A percentile compares a stretch with the other conserved stretches of the same genome.
These are phyloP conservation scores for Amaranthus palmeri DNA, from an alignment of 148 eudicot genomes.

Conservation along the genomic window DNA sequence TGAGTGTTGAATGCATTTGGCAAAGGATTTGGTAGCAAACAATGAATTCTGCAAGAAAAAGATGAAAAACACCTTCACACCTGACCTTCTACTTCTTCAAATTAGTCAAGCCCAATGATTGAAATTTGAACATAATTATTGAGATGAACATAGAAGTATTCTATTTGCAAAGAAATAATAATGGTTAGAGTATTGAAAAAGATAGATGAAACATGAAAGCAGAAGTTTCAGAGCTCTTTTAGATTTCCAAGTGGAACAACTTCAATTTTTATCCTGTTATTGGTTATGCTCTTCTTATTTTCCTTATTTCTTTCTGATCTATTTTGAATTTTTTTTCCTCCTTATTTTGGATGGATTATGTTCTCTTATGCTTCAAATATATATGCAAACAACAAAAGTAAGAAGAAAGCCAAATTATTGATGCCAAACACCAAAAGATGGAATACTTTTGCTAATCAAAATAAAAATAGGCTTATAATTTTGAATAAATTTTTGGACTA, in stretches of 20 bases:
- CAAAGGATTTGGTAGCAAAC: too few species aligned
- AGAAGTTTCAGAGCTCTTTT: conserved; percentile 4
- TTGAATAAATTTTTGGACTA: not conserved
- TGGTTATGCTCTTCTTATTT: conserved; percentile 11
- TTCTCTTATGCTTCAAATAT: conserved; percentile 16
- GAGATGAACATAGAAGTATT: not conserved
- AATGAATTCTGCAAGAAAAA: too few species aligned
- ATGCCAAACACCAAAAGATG: not conserved
- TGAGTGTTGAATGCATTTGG: too few species aligned
- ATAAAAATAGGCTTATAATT: not conserved
- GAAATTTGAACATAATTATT: too few species aligned
- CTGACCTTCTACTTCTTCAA: too few species aligned
- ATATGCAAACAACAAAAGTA: conserved; percentile 11
- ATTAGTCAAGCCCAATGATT: too few species aligned
- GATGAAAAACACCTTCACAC: too few species aligned
- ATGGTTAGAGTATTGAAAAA: not conserved
- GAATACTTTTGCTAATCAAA: not conserved
- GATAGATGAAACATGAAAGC: not conserved
- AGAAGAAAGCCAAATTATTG: conserved; percentile 1
- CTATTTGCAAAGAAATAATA: not conserved
- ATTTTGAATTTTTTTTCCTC: not conserved
- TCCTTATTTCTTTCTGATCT: not conserved
- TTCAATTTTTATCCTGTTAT: conserved; percentile 12
- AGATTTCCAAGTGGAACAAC: conserved; percentile 9
- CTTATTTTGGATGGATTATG: conserved; percentile 12